These are phyloP conservation scores for Tolypocladium sp. DNA, from an alignment of 2,329 filamentous ascomycete genomes.

Conservation along the genomic window DNA sequence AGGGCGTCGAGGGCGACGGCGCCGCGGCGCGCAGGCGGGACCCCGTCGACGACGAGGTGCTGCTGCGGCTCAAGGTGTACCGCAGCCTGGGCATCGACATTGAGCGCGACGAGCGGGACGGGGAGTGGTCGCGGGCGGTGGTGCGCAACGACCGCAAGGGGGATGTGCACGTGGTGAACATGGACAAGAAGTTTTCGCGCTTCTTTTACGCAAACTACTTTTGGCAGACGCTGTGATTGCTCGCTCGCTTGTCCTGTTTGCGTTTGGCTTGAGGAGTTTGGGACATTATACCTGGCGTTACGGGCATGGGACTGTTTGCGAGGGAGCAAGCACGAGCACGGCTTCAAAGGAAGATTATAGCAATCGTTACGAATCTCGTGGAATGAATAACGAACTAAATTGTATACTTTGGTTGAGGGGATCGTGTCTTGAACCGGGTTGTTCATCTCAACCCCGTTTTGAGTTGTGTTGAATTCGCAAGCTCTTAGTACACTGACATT, in stretches of 20 bases:
- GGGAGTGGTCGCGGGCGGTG: constrained; percentile 77
- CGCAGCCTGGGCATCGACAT: constrained; percentile 85
- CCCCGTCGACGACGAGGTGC: constrained; percentile 52
- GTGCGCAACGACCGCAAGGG: constrained; percentile 79
- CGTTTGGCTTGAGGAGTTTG: not conserved
- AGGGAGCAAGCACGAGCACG: not conserved
- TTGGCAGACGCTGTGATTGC: constrained; percentile 67
- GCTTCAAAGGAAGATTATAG: not conserved
- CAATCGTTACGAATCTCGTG: not conserved
- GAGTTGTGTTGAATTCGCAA: not conserved
- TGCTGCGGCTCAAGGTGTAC: constrained; percentile 81
- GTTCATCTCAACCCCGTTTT: not conserved
- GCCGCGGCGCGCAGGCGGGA: constrained; percentile 19
- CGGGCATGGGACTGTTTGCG: not conserved
- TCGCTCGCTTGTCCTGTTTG: not conserved
- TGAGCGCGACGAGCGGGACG: constrained; percentile 61
- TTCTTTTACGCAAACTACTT: constrained; percentile 96
- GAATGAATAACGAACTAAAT: not conserved
- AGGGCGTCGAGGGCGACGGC: constrained; percentile 84
- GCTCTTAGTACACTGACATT: not conserved
- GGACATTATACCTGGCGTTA: not conserved
- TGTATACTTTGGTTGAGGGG: not conserved
- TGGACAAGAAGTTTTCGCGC: constrained; percentile 84
- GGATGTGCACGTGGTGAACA: constrained; percentile 88
- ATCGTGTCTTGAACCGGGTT: not conserved